These are phyloP conservation scores for Colletotrichum truncatum DNA, from an alignment of 2,329 filamentous ascomycete species.

Conservation along the genomic window DNA sequence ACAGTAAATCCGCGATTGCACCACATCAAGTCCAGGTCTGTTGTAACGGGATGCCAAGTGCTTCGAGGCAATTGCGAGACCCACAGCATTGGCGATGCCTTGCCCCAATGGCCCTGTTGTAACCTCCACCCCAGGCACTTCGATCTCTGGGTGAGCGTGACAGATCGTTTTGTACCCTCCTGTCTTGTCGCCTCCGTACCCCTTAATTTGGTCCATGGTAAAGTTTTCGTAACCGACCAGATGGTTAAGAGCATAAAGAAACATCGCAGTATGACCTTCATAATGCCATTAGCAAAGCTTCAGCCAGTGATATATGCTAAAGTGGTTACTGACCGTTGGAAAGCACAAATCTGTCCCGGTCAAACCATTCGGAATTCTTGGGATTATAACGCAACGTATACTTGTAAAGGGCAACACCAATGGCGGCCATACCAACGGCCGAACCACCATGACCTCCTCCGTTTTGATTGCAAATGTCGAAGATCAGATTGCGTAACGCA, in stretches of 20 bases:
- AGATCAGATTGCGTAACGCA: conserved; percentile 1
- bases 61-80: conserved; percentile 64
- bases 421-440: conserved; percentile 47
- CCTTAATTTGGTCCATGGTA: conserved; percentile 62
- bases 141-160: conserved; percentile 64
- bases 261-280: conserved; percentile 58
- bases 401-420: conserved; percentile 59
- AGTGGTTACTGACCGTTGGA: conserved; percentile 54
- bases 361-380: conserved; percentile 60
- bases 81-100: conserved; percentile 65
- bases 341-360: conserved; percentile 67
- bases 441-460: conserved; percentile 62
- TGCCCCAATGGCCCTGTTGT: conserved; percentile 67
- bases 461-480: conserved; percentile 66
- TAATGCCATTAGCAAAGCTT: too few species aligned
- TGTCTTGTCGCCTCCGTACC: conserved; percentile 50
- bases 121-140: conserved; percentile 63
- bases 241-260: conserved; percentile 60
- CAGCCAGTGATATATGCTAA: not conserved
- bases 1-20: conserved; percentile 61
- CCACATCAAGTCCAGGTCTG: conserved; percentile 54
- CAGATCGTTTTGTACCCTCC: conserved; percentile 42
- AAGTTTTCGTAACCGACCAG: conserved; percentile 58
- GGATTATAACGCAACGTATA: conserved; percentile 68
- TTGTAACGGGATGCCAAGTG: conserved; percentile 62